These are phyloP conservation scores for Candida railenensis DNA, from an alignment of 805 yeast genomes.

Conservation along the genomic window DNA sequence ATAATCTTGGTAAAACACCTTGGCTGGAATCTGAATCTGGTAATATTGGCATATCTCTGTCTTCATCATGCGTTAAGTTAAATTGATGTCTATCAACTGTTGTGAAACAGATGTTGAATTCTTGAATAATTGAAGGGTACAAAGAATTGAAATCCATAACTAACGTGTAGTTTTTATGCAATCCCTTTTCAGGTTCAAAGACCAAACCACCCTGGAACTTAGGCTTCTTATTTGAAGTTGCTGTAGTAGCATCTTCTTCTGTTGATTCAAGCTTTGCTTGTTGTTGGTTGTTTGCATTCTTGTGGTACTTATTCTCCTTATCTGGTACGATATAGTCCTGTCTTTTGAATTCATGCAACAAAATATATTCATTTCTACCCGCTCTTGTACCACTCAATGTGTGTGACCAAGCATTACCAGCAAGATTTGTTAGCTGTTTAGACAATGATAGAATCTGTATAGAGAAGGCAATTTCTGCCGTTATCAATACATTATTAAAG, in stretches of 20 bases:
- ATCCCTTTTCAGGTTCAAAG: constrained; percentile 93
- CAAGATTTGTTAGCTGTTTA: constrained; percentile 85
- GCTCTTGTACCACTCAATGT: constrained; percentile 94
- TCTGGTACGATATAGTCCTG: constrained; percentile 87
- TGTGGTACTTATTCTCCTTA: constrained; percentile 51
- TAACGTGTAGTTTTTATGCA: constrained; percentile 81
- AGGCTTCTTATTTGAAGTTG: constrained; percentile 60
- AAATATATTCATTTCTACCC: constrained; percentile 90
- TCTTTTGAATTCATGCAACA: constrained; percentile 85
- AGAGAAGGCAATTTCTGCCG: constrained; percentile 77
- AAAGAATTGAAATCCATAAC: constrained; percentile 98
- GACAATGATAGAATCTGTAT: constrained; percentile 86
- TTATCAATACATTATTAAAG: constrained; percentile 60
- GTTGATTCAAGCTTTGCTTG: constrained; percentile 30
- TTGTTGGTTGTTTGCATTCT: constrained; percentile 33
- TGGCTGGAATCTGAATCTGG: constrained; percentile 59
- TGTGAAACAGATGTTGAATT: constrained; percentile 94
- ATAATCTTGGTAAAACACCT: constrained; percentile 85
- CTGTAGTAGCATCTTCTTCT: constrained; percentile 44
- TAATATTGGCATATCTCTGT: constrained; percentile 61
- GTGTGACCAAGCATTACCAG: constrained; percentile 97
- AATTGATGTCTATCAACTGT: constrained; percentile 74
- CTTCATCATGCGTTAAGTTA: constrained; percentile 44
- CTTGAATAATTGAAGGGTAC: constrained; percentile 97
- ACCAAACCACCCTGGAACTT: constrained; percentile 92